Evolutionary conservation across 2,329 filamentous ascomycete genomes (phyloP).

Genomic region (Colletotrichum cereale): DNA sequence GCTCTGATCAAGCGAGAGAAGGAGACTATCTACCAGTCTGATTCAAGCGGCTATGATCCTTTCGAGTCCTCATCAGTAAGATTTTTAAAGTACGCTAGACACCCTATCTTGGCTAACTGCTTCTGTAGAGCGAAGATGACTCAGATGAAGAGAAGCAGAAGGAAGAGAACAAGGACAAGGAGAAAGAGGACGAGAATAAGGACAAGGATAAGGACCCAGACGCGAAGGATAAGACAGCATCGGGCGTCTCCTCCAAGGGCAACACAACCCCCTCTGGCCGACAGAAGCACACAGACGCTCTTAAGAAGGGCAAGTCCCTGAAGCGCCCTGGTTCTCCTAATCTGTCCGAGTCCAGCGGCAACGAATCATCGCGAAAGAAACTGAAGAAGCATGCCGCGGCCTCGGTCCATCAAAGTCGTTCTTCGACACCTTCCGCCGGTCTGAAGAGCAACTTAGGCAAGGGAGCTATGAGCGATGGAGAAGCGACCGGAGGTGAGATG

Average conservation of each 20-base stretch:
- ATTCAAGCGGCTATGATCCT: slow-evolving; percentile 62
- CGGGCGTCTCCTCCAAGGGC: slow-evolving; percentile 76
- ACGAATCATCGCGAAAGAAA: slow-evolving; percentile 88
- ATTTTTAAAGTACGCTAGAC: neutral
- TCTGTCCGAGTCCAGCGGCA: slow-evolving; percentile 90
- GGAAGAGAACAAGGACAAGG: slow-evolving; percentile 43
- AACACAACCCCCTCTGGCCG: slow-evolving; percentile 68
- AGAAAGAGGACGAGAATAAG: slow-evolving; percentile 62
- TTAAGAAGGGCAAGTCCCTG: slow-evolving; percentile 72
- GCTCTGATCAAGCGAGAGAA: slow-evolving; percentile 87
- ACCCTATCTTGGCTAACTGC: slow-evolving; percentile 40
- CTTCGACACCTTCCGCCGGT: slow-evolving; percentile 65
- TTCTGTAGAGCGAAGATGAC: slow-evolving; percentile 63
- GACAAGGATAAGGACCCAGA: slow-evolving; percentile 73
- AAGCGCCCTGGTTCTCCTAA: slow-evolving; percentile 91
- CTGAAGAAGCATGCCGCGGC: slow-evolving; percentile 73
- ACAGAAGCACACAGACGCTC: slow-evolving; percentile 57
- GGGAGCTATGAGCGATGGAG: slow-evolving; percentile 78
- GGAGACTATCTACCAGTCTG: slow-evolving; percentile 86
- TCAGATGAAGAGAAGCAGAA: slow-evolving; percentile 51
- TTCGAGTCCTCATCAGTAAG: slow-evolving; percentile 53
- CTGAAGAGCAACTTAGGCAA: slow-evolving; percentile 60
- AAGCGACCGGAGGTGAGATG: slow-evolving; percentile 77
- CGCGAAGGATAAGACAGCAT: slow-evolving; percentile 64
- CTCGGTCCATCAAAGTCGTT: slow-evolving; percentile 64